Evolutionary conservation across 164 flowering plant species (phyloP), one percentile per base, ranked within the genome.

Genomic region (Malania oleifera): DNA sequence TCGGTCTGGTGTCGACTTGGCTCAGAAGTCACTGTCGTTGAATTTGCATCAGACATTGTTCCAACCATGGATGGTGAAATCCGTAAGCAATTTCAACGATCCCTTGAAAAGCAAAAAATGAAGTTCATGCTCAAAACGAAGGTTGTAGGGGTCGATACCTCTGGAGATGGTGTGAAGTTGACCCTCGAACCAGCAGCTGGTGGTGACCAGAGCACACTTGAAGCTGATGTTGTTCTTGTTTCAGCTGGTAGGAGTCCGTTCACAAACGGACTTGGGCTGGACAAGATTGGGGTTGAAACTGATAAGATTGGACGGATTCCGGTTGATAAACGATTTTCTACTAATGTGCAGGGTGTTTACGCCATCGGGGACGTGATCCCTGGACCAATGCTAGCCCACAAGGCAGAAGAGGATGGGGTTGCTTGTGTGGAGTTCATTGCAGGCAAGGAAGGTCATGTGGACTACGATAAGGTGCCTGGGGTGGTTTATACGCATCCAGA

Each of bases 301-400:
- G 95, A 87, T 56, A 87, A 89, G 69, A 55, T 39, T 19, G 97
- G 97, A 2, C 68, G 95, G 9, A 85, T 89, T 56, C 39, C 69
- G 27, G 95, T 89, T n/a, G 67, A 83, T 52, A 75, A 79, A 28
- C 67, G 74, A 55, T 89, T 87, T 56, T 62, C 75, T 19, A 80
- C 90, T 3, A 87, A 77, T 57, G 89, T 83, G 6, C 67, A 77
- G 0, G 86, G 92, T 41, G 92, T 89, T 13, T 82, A 52, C 63
- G 97, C 97, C 12, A 89, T 89, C 49, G 97, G 97, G 4, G 97
- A 89, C 70, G 95, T 87, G 12, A 85, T 89, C 59, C 97, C 95
- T 0, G 97, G 97, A 8, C 97, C 97, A 1, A 87, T 87, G 95
- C 63, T 89, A 45, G 97, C 97, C 18, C 97, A 89, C 80, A 89